Evolutionary conservation across 768 basidiomycete genomes (phyloP), one percentile per base, ranked within the genome.

Genomic region (Leccinum sublutescens): DNA sequence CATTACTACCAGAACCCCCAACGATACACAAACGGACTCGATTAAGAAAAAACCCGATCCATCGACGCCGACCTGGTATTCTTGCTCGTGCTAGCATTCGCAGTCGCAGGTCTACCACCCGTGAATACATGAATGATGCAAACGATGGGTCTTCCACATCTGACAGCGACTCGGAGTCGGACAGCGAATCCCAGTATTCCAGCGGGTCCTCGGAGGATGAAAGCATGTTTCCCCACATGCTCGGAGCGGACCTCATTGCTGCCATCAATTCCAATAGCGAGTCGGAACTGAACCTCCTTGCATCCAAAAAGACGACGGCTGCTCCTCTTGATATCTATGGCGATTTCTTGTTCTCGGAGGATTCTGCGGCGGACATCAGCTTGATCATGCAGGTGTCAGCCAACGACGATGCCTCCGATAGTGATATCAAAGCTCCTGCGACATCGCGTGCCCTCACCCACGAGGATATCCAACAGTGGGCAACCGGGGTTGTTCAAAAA

Each of bases 251-350:
- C 38, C 70, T 70, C 33, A 64, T 70, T 12, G 68, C 70, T 5
- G 68, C 68, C 4, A 62, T 70, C 33, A 65, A 70, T 40, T 62
- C 69, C 36, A 69, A 70, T 23, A 69, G 65, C 60, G 68, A 69
- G 43, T 62, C 65, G 1, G 70, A 29, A 12, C 34, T 71, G 6
- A 65, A 67, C 38, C 56, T 67, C 25, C 36, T 27, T 23, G 36
- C 21, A 25, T 7, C 47, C 33, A 36, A 40, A 49, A 60, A 52
- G 43, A 47, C 33, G 7, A 31, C 12, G 3, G 14, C 2, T 33
- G 14, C 47, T 1, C 55, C 61, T 17, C 50, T 57, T 15, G 51
- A 57, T 50, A n/a, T 52, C 11, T 56, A 59, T 23, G 54, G 60
- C 17, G 58, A 63, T 15, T 49, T 55, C 36, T 40, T 69, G 25